Evolutionary conservation across 139 green algal genomes (phyloP), one percentile per base, ranked within the genome.

Genomic region (Chlamydomonas sp.): DNA sequence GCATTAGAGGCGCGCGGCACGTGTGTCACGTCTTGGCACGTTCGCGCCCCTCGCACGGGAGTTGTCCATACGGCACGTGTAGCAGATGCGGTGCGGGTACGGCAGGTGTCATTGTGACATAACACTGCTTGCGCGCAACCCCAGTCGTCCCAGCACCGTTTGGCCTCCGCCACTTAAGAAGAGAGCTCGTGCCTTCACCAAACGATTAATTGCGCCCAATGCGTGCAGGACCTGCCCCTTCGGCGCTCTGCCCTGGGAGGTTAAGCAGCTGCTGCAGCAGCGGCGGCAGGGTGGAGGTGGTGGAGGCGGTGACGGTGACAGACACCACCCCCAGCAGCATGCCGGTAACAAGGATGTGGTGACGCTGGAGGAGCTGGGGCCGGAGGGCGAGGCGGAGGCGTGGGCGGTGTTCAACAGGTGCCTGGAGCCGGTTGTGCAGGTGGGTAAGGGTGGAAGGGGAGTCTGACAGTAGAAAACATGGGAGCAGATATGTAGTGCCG

Each of bases 331-430:
- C 16, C 68, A 74, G 16, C 68, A 74, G 68, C 68, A n/a, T 17
- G 17, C 16, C 8, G 58, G 17, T 59, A 8, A 9, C 79, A 14
- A 5, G 4, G 63, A 60, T 49, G 68, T 4, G 5, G 63, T 89
- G 76, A 85, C 9, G 18, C 87, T 90, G 72, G 60, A 80, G 16
- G 59, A 88, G 31, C 59, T 90, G 80, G 78, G 79, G 15, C 15
- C 72, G 0, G 78, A 18, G 1, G 72, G 66, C 15, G 77, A 92
- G 80, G 63, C 88, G 15, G 66, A 57, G 15, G 77, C 84, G 12
- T 94, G 91, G 91, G 62, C 67, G 17, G 67, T 76, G 20, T 93
- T 94, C 83, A 78, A 92, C 49, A 78, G 7, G 18, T 64, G 77
- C n/a, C 18, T 93, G 69, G 17, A 84, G 74, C 87, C 91, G 49